Conservation (phyloP, 1,284 basidiomycete species). For the Melampsora larici-populina region DNA sequence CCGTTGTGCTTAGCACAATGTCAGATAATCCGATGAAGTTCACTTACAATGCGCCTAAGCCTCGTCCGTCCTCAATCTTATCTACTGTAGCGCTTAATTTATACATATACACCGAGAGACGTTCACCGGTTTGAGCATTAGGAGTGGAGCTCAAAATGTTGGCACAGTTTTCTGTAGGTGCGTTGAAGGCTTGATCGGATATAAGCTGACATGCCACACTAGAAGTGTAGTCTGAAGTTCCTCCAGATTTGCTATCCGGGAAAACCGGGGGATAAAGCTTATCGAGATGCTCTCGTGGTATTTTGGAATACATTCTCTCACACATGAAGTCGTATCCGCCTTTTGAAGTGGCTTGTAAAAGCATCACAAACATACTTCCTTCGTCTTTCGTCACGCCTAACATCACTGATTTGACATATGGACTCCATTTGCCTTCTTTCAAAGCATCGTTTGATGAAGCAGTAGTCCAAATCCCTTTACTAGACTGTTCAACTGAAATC, state of each 20-base stretch:
- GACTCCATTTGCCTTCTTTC: slow-evolving; percentile 37
- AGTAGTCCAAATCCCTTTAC: slow-evolving; percentile 2
- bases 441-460: slow-evolving; percentile 14
- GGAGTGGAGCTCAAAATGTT: not conserved
- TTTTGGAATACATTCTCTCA: not conserved
- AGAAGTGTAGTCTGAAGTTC: not conserved
- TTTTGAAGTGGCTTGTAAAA: slow-evolving; percentile 20
- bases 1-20: not conserved
- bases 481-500: slow-evolving; percentile 30
- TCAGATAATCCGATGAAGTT: not conserved
- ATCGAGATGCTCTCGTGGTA: slow-evolving; percentile 15
- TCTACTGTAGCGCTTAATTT: slow-evolving; percentile 21
- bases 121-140: slow-evolving; percentile 12
- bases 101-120: slow-evolving; percentile 25
- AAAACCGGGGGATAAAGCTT: not conserved
- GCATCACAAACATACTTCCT: too few species aligned
- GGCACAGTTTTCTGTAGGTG: slow-evolving; percentile 26
- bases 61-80: slow-evolving; percentile 13
- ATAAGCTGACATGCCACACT: slow-evolving; percentile 8
- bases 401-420: slow-evolving; percentile 32
- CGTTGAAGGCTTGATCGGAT: slow-evolving; percentile 16
- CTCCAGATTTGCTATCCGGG: not conserved
- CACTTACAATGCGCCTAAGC: slow-evolving; percentile 28
- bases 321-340: slow-evolving; percentile 22
- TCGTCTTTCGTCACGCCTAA: slow-evolving; percentile 33